Percentiles rank a stretch among this genome's conserved stretches.
phyloP scores from a whole-genome alignment of 2,329 filamentous ascomycete species.

The Penicillium sp. region DNA sequence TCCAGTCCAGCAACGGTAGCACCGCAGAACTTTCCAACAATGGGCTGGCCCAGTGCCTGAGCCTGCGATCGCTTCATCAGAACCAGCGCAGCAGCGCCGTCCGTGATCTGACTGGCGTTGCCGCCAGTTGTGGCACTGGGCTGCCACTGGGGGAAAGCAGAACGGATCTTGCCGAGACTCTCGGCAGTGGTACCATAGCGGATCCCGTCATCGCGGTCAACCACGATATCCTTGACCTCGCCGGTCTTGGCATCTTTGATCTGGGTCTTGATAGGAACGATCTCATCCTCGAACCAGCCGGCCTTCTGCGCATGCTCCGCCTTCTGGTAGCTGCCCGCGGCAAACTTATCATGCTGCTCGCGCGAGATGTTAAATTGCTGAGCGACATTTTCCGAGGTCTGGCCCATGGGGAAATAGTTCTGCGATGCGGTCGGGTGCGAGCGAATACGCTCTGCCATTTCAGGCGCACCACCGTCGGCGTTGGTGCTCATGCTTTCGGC shows the following conservation, averaged over 20 bases:
- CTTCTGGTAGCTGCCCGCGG: constrained; percentile 81
- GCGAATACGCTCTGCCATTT: constrained; percentile 80
- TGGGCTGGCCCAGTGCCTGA: constrained; percentile 75
- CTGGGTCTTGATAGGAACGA: constrained; percentile 76
- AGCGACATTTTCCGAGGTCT: constrained; percentile 89
- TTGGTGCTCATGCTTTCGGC: constrained; percentile 91
- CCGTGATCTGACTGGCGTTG: constrained; percentile 88
- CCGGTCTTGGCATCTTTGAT: constrained; percentile 85
- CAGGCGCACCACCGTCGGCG: constrained; percentile 75
- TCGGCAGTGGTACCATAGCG: constrained; percentile 79
- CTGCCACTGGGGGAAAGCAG: constrained; percentile 72
- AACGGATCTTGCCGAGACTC: constrained; percentile 76
- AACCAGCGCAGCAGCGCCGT: constrained; percentile 86
- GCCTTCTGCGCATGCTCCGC: constrained; percentile 75
- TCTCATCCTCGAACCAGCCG: constrained; percentile 84
- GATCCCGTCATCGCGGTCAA: constrained; percentile 79
- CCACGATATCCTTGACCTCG: constrained; percentile 73
- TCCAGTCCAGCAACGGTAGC: constrained; percentile 80
- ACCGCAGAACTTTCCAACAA: constrained; percentile 84
- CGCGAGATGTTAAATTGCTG: constrained; percentile 70
- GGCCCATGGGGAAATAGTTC: constrained; percentile 92
- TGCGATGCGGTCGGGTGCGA: constrained; percentile 73
- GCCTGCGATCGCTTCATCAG: constrained; percentile 89
- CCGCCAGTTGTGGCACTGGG: constrained; percentile 87
- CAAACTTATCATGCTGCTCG: constrained; percentile 75